Percentiles rank a stretch among this genome's conserved stretches.
Evolutionary conservation across 129 eudicot species (phyloP).

Genomic region (Sambucus nigra): DNA sequence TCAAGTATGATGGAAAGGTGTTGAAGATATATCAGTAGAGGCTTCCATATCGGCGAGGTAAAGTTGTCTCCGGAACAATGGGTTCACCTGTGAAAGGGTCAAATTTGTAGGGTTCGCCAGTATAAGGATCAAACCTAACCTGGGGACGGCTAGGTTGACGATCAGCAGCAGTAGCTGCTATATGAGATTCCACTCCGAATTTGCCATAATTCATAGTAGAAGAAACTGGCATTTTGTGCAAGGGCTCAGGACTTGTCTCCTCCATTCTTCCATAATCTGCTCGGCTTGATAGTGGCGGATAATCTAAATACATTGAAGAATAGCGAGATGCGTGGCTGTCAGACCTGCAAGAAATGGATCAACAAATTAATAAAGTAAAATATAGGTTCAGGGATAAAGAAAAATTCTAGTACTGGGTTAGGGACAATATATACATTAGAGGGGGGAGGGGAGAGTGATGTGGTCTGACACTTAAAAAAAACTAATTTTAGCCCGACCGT

Average conservation of each 20-base stretch:
- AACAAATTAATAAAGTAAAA: background rate
- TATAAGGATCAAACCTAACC: conserved; percentile 79
- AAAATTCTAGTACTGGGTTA: no score
- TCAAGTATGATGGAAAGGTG: no score
- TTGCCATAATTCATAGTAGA: conserved; percentile 26
- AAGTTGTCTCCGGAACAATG: conserved; percentile 42
- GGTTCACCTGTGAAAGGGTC: conserved; percentile 96
- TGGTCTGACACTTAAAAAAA: no score
- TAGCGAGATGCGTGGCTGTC: conserved; percentile 37
- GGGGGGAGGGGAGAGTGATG: no score
- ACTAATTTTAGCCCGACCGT: no score
- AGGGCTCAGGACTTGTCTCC: conserved; percentile 19
- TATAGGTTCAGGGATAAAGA: no score
- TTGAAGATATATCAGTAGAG: conserved; percentile 34
- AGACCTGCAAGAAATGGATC: conserved; percentile 40
- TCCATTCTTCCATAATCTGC: conserved; percentile 27
- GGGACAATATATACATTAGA: no score
- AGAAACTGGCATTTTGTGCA: conserved; percentile 22
- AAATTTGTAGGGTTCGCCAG: conserved; percentile 86
- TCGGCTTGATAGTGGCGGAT: conserved; percentile 39
- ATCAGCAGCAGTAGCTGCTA: conserved; percentile 10
- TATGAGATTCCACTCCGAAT: conserved; percentile 24
- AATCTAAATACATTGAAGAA: conserved; percentile 32
- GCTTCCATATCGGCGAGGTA: conserved; percentile 17
- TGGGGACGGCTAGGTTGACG: conserved; percentile 43